Evolutionary conservation across 1,284 basidiomycete genomes (phyloP), one percentile per base, ranked within the genome.

Genomic region (Ustilago tritici): DNA sequence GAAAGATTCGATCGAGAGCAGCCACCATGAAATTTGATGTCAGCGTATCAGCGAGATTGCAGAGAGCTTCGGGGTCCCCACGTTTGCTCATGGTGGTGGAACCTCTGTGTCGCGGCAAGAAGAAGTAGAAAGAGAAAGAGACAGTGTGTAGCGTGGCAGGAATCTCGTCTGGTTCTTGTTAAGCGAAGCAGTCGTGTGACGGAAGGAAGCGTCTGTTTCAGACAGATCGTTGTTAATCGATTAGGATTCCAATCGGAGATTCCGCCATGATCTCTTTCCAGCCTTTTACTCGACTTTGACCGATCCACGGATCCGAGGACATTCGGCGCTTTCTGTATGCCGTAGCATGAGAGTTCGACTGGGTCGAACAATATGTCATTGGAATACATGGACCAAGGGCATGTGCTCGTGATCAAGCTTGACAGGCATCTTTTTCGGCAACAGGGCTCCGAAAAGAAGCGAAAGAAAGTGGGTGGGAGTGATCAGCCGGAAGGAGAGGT

Each of bases 371-470:
- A 50, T 14, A 50, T 28, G 28, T 50, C 28, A 31, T 15, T 3
- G 31, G 11, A 46, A 19, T 19, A 46, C 43, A n/a, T 46, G 43
- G 43, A 19, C 6, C 43, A 19, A 50, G 28, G 49, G 28, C 28
- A 4, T 50, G 38, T 38, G 19, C 54, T n/a, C 54, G 54, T 56
- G 36, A 41, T 56, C 54, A 56, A 38, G 38, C 36, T 11, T 55
- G 53, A 55, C 53, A 38, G 35, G 32, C 10, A 28, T 17, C 15
- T 49, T 17, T 49, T 49, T 34, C 49, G 31, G 28, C 49, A 31
- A 31, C 49, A 31, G 49, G 23, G n/a, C 23, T 17, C 49, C 49
- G 49, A 50, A 54, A 38, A 34, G 34, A 31, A 54, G 52, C 23
- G 49, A 52, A 35, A 54, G 34, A n/a, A 28, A 5, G 23, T 36